Evolutionary conservation across 257 asterid genomes (phyloP).

Genomic region (Petunia axillaris): DNA sequence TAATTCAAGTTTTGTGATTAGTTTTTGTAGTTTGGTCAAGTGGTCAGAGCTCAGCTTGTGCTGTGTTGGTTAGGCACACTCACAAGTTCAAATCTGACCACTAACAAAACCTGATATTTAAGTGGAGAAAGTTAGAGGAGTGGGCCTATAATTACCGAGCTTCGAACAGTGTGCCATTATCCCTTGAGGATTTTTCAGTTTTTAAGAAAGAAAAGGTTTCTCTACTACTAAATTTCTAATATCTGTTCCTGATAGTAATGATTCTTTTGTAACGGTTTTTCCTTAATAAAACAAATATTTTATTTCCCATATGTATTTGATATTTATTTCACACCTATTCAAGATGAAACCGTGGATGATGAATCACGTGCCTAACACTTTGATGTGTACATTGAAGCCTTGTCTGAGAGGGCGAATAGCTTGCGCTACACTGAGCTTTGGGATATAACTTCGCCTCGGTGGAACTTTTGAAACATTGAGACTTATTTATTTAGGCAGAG

Average conservation of each 20-base stretch:
- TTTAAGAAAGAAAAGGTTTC: too few relatives aligned
- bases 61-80: too few relatives aligned
- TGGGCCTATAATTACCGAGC: too few relatives aligned
- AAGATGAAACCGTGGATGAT: neutral
- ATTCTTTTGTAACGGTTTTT: neutral
- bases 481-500: neutral
- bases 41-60: too few relatives aligned
- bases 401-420: neutral
- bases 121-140: too few relatives aligned
- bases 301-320: neutral
- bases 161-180: too few relatives aligned
- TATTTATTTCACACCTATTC: neutral
- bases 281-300: neutral
- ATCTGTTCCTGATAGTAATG: neutral
- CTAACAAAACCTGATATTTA: too few relatives aligned
- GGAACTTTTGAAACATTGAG: neutral
- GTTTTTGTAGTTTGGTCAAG: neutral
- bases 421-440: neutral
- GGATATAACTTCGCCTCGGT: neutral
- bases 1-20: constrained; percentile 12
- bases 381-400: neutral
- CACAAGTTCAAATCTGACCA: too few relatives aligned
- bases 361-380: neutral
- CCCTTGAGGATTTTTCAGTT: too few relatives aligned
- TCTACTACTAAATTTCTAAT: neutral